Evolutionary conservation across 1,284 basidiomycete genomes (phyloP), one percentile per base, ranked within the genome.

Genomic region (Malassezia vespertilionis): DNA sequence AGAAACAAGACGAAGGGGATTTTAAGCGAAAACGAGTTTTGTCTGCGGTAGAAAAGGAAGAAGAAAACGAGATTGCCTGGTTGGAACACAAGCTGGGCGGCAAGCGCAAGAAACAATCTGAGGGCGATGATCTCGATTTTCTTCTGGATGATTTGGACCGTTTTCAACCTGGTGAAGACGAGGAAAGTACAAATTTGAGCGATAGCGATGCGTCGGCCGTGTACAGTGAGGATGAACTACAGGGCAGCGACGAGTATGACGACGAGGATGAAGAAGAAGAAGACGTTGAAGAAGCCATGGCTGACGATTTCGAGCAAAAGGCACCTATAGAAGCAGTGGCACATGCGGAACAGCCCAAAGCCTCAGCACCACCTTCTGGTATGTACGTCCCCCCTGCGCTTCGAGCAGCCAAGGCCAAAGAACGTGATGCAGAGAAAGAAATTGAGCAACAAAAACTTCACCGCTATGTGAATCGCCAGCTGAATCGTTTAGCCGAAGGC

Each of bases 401-500:
- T 2, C 73, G 72, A 1, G 60, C 69, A 11, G 63, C 72, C 12
- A 71, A 70, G 12, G 70, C 71, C 9, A 54, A 56, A 14, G 53
- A 61, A 23, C 41, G 20, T 14, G 26, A 37, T 8, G 24, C 32
- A 11, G 14, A 62, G 27, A 76, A 81, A 61, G 71, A 82, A 47
- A 32, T 73, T 62, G 45, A 70, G 66, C 48, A 74, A 70, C 43
- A 77, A 74, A 86, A 85, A 70, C 76, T 95, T 18, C 80, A 76
- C 6, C 78, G 83, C 42, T 84, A 84, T 60, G 73, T 87, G 11
- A 89, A 93, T 71, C 89, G 90, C 68, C 73, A 87, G 8, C 76
- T 95, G 39, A 95, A 95, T 71, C 78, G 85, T 82, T 86, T 64
- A 48, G 75, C 82, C 59, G 90, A 95, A 70, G 84, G 83, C 69